Percentiles rank a stretch among this genome's conserved stretches.
Evolutionary conservation across 257 asterid genomes (phyloP).

Genomic region (Solanum ossicruentum): DNA sequence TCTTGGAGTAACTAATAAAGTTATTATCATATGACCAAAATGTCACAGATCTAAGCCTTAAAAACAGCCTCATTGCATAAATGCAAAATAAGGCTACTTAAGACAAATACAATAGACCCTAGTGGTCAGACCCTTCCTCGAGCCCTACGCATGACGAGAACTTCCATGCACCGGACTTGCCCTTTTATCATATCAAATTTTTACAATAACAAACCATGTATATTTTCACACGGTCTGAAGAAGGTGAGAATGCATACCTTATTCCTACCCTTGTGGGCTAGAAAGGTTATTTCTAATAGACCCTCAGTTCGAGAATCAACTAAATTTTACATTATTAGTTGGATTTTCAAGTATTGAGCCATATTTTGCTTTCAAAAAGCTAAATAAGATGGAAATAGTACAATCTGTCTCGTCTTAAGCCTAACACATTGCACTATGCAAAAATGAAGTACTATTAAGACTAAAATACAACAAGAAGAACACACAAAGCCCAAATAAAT

Average conservation of each 20-base stretch:
- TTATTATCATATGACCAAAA: too few species aligned
- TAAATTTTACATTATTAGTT: not conserved
- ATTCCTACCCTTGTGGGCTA: rapidly evolving
- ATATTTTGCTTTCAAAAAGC: not conserved
- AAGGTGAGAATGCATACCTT: not conserved
- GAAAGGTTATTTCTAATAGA: not conserved
- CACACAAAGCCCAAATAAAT: not conserved
- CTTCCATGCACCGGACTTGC: too few species aligned
- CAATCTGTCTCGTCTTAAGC: not conserved
- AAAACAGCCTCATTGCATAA: too few species aligned
- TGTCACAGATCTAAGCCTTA: too few species aligned
- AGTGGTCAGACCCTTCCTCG: too few species aligned
- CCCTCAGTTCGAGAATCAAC: not conserved
- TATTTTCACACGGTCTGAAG: not conserved
- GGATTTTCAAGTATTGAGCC: not conserved
- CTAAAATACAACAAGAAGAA: not conserved
- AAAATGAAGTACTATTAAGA: not conserved
- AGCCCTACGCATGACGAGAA: too few species aligned
- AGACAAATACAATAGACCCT: too few species aligned
- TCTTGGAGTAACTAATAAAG: too few species aligned
- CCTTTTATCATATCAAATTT: too few species aligned
- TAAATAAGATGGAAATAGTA: not conserved
- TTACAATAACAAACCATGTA: not conserved
- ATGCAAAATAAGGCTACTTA: too few species aligned
- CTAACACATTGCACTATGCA: not conserved